Evolutionary conservation across 495 filamentous ascomycete species (phyloP), one percentile per base, ranked within the genome.

Genomic region (Ramalina peruviana): DNA sequence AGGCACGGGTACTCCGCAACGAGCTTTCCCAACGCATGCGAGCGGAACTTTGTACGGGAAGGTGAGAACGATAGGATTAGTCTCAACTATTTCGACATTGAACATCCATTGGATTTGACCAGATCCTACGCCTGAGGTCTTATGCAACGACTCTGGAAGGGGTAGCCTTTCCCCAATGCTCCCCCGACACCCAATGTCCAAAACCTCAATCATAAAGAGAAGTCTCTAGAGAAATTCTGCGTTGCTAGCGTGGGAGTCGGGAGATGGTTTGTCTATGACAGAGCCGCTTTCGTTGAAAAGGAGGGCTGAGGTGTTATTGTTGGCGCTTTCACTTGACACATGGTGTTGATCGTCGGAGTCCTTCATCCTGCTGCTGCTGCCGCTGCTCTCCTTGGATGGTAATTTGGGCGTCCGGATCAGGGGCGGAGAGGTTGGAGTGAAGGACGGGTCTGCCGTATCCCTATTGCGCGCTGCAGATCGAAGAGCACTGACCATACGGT

Each of bases 401-500:
- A 37, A 20, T 10, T 27, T 36, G 12, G 45, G 33, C n/a, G 27
- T 17, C 37, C 16, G 45, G 33, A 16, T 36, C 26, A 15, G 9
- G 2, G 45, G 25, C 16, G 63, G 58, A 6, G 59, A 62, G 42
- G 58, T 60, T 6, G 66, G 54, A 38, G 77, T 71, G 20, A 64
- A 60, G 4, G 70, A 65, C n/a, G 72, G 54, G 39, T 82, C 86
- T n/a, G 90, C 88, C 17, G 82, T 73, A 42, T 97, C 92, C 26
- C 92, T 76, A 52, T 94, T 92, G 36, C 88, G 74, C 16, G 88
- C 80, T 7, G 89, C 87, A 44, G 74, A 89, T n/a, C 88, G 80
- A 40, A 97, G 72, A 1, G 92, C 92, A 15, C 80, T 69, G 25
- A 97, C 71, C 93, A 97, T 98, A 15, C 81, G 78, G 60, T 95